phyloP scores from a whole-genome alignment of 139 green algal species.

The Volvox reticuliferus region DNA sequence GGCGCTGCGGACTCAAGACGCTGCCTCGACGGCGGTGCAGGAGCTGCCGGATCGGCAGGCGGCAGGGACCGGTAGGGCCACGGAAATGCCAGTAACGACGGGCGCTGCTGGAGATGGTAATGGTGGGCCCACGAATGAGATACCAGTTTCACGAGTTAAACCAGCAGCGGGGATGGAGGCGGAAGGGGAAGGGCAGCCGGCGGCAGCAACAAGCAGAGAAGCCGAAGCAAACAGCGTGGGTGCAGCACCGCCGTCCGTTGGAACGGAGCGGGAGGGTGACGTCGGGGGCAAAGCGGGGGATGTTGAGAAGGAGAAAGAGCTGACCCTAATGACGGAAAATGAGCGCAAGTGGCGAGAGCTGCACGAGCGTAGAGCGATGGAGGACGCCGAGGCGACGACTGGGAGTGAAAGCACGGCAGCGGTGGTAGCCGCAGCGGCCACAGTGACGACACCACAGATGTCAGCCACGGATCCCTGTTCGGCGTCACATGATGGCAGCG shows the following conservation, averaged over 20 bases:
- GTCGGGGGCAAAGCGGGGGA: background rate
- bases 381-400: background rate
- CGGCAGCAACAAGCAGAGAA: background rate
- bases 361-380: background rate
- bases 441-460: too few relatives aligned
- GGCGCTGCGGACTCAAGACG: background rate
- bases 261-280: background rate
- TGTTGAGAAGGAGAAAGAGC: background rate
- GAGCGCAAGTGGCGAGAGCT: conserved; percentile 55
- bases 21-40: background rate
- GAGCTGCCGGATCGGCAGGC: background rate
- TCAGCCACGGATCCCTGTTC: too few relatives aligned
- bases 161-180: background rate
- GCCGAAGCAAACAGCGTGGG: background rate
- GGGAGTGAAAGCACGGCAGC: background rate
- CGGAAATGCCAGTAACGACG: background rate
- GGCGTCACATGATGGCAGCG: background rate
- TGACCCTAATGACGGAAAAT: conserved; percentile 50
- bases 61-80: background rate
- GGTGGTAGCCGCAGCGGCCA: background rate
- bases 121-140: too few relatives aligned
- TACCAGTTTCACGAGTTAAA: too few relatives aligned
- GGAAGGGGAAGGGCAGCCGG: background rate
- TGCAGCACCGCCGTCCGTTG: background rate
- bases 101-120: background rate